Percentiles rank a stretch among this genome's conserved stretches.
phyloP scores from a whole-genome alignment of 1,284 basidiomycete species.

The Stygiomarasmius scandens region DNA sequence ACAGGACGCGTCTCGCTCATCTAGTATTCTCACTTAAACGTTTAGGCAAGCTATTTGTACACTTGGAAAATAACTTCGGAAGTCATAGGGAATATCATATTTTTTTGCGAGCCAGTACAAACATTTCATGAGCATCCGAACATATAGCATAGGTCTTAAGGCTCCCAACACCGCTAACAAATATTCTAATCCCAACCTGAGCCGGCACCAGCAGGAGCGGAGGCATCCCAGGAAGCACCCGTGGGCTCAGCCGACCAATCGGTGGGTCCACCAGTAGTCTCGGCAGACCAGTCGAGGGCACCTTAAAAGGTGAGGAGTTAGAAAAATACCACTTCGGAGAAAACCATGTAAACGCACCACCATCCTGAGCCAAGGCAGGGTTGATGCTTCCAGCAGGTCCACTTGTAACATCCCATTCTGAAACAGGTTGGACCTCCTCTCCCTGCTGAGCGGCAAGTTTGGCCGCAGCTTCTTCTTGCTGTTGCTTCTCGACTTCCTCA shows the following conservation, averaged over 20 bases:
- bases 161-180: not conserved
- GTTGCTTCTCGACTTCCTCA: conserved; percentile 97
- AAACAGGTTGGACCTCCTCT: conserved; percentile 54
- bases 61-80: too few species aligned
- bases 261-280: conserved; percentile 54
- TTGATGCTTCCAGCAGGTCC: conserved; percentile 76
- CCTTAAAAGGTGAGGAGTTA: conserved; percentile 41
- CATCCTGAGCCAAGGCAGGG: conserved; percentile 70
- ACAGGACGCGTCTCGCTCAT: not conserved
- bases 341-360: conserved; percentile 62
- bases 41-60: too few species aligned
- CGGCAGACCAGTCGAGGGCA: conserved; percentile 86
- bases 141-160: conserved; percentile 1
- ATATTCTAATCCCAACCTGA: conserved; percentile 17
- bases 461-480: conserved; percentile 88
- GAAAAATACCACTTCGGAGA: too few species aligned
- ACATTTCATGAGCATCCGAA: not conserved
- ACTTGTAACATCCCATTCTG: conserved; percentile 75
- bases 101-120: conserved; percentile 1
- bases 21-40: not conserved
- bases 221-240: conserved; percentile 61
- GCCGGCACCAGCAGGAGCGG: conserved; percentile 43
- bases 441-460: conserved; percentile 68
- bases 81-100: conserved; percentile 6
- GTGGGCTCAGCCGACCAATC: conserved; percentile 88